Base-by-base conservation (phyloP, 176 grass and related monocot species). In the Carex myosuroides region DNA sequence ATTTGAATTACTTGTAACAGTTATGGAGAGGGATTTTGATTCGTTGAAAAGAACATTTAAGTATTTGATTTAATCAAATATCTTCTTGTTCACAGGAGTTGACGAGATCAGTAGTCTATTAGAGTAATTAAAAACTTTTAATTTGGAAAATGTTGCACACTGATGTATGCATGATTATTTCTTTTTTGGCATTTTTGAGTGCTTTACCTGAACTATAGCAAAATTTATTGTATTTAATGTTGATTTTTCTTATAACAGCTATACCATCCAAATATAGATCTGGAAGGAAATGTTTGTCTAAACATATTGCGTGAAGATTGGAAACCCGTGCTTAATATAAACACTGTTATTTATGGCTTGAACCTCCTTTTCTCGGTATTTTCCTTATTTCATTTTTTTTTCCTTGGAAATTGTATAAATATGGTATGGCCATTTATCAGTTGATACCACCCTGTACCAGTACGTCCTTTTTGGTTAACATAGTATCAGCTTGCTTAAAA, bases 231-330 rank as follows among this genome's bases (percentile, higher is more conserved):
- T 20, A 86, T 50, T 66, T 89, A 79, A 80, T 80, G 20, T 60
- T 16, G 18, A 37, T 56, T 16, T 35, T 54, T 68, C 7, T 91
- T 20, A 41, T 69, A 53, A 56, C 67, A 94, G 92, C 83, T 94
- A 42, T 94, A 94, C 57, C 92, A 94, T 88, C 90, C 92, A 56
- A 94, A 94, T 83, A 94, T 94, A 48, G 92, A 94, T 74, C 55
- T 94, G 81, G 92, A 94, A 52, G 92, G 92, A 83, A 93, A 93
- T 85, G 91, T 93, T 57, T 93, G 91, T 76, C 82, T 93, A 17
- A 93, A 91, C 79, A 93, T 93, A 86, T 84, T 93, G 67, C 91
- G 89, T 87, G 89, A 93, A 87, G 91, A 91, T 35, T 90, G 89
- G 91, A 93, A 93, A 74, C 91, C 91, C 82, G 89, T 93, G 53